Percentiles rank a stretch among this genome's conserved stretches.
Evolutionary conservation across 1,139 yeast species (phyloP).

Genomic region (Saccharomycopsis hybrid): DNA sequence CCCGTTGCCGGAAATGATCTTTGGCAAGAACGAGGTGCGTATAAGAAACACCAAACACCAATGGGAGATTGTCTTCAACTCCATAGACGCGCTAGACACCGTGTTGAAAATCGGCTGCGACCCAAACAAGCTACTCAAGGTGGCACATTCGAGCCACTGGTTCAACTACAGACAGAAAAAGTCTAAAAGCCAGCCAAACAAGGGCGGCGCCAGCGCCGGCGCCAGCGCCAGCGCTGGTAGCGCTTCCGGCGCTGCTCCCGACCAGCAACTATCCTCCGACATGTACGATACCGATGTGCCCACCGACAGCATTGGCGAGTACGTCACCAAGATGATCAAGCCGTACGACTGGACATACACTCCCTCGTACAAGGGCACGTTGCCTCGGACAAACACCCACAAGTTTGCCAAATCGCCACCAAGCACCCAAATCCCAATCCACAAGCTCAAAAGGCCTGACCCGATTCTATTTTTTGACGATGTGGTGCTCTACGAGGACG

Average conservation of each 20-base stretch:
- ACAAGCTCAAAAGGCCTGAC: conserved; percentile 64
- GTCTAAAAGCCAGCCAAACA: conserved; percentile 25
- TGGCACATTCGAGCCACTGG: conserved; percentile 90
- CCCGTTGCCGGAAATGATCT: conserved; percentile 96
- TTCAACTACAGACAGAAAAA: conserved; percentile 51
- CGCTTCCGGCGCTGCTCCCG: conserved; percentile 8
- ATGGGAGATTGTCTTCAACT: conserved; percentile 57
- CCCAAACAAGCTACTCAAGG: conserved; percentile 50
- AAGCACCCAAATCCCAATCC: conserved; percentile 52
- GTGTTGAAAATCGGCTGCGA: conserved; percentile 45
- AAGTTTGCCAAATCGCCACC: conserved; percentile 24
- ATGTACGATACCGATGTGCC: conserved; percentile 16
- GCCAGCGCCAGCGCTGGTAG: conserved; percentile 20
- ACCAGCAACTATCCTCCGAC: conserved; percentile 11
- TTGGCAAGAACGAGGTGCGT: conserved; percentile 76
- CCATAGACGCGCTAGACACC: conserved; percentile 60
- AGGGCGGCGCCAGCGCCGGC: conserved; percentile 19
- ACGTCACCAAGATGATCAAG: conserved; percentile 48
- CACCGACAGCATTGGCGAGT: conserved; percentile 18
- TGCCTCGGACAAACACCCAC: conserved; percentile 15
- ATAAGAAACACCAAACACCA: conserved; percentile 36
- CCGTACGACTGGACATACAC: conserved; percentile 98
- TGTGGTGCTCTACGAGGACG: conserved; percentile 85
- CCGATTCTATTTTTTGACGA: conserved; percentile 89
- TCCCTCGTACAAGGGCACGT: conserved; percentile 66